These are phyloP conservation scores for Talaromyces islandicus DNA, from an alignment of 2,329 filamentous ascomycete genomes.

Conservation along the genomic window DNA sequence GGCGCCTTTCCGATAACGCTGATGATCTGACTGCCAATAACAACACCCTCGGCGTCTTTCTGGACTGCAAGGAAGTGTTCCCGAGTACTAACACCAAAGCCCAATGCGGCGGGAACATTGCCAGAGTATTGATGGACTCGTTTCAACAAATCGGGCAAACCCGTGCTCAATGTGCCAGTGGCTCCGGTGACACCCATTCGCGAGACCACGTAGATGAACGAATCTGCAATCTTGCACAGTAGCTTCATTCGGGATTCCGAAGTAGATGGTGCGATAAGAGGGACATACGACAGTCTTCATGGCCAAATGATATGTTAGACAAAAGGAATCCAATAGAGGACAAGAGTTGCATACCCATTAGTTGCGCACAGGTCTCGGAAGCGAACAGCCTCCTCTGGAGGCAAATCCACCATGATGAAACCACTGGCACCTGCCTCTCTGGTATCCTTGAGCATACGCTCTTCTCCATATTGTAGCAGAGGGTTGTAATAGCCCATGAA, in stretches of 20 bases:
- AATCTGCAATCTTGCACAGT: slow-evolving; percentile 93
- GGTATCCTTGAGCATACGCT: slow-evolving; percentile 77
- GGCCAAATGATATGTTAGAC: neutral
- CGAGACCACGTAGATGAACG: slow-evolving; percentile 98
- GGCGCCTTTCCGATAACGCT: slow-evolving; percentile 67
- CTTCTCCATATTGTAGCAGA: slow-evolving; percentile 87
- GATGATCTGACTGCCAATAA: slow-evolving; percentile 94
- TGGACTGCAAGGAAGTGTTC: slow-evolving; percentile 89
- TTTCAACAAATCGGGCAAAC: slow-evolving; percentile 72
- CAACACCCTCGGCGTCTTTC: slow-evolving; percentile 82
- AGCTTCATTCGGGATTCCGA: slow-evolving; percentile 91
- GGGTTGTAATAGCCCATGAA: slow-evolving; percentile 99
- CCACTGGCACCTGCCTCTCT: slow-evolving; percentile 82
- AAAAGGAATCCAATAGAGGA: slow-evolving; percentile 18
- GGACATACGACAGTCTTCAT: slow-evolving; percentile 78
- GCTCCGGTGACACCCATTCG: slow-evolving; percentile 95
- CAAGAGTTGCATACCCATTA: slow-evolving; percentile 54
- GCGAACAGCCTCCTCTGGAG: slow-evolving; percentile 88
- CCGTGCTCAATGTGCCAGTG: slow-evolving; percentile 71
- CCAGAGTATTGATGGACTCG: slow-evolving; percentile 90
- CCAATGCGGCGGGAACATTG: slow-evolving; percentile 83
- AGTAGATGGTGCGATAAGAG: slow-evolving; percentile 90
- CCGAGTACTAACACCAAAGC: slow-evolving; percentile 91
- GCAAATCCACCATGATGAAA: slow-evolving; percentile 93
- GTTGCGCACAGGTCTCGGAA: slow-evolving; percentile 80